Conservation (phyloP, 306 rosid species). For the Gastrolobium bilobum region DNA sequence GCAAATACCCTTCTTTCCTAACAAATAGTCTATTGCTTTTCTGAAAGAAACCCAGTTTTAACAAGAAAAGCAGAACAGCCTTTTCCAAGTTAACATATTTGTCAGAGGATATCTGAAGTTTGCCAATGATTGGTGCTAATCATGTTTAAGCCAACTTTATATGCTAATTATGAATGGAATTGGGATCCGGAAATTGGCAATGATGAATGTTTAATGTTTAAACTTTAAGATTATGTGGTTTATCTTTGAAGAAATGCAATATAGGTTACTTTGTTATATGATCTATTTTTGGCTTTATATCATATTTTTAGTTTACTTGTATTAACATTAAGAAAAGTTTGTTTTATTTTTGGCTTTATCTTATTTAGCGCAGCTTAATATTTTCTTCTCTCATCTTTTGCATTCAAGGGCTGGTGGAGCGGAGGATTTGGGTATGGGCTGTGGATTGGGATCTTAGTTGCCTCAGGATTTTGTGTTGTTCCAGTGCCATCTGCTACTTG, state of each 20-base stretch:
- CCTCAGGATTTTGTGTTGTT: constrained; percentile 84
- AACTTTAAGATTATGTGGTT: constrained; percentile 13
- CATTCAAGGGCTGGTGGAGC: constrained; percentile 92
- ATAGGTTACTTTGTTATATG: not conserved
- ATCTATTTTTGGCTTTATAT: constrained; percentile 21
- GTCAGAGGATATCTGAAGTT: constrained; percentile 10
- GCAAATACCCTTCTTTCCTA: too few relatives aligned
- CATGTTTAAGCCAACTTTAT: constrained; percentile 20
- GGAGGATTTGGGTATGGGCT: constrained; percentile 97
- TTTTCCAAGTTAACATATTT: constrained; percentile 19
- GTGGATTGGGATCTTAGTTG: constrained; percentile 93
- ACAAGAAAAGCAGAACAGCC: not conserved
- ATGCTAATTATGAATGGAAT: constrained; percentile 17
- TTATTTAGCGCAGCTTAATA: constrained; percentile 25
- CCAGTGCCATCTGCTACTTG: constrained; percentile 84
- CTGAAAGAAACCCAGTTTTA: constrained; percentile 16
- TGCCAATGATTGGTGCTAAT: constrained; percentile 14
- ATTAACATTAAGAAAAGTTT: constrained; percentile 23
- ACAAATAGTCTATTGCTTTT: not conserved
- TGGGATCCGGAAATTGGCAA: not conserved
- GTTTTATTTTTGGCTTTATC: constrained; percentile 9
- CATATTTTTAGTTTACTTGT: constrained; percentile 31
- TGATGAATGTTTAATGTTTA: constrained; percentile 24
- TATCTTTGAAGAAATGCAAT: constrained; percentile 8
- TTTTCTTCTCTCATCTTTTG: constrained; percentile 40